Conservation (phyloP, 1,284 basidiomycete species). For the Pyrrhoderma lamaoense region DNA sequence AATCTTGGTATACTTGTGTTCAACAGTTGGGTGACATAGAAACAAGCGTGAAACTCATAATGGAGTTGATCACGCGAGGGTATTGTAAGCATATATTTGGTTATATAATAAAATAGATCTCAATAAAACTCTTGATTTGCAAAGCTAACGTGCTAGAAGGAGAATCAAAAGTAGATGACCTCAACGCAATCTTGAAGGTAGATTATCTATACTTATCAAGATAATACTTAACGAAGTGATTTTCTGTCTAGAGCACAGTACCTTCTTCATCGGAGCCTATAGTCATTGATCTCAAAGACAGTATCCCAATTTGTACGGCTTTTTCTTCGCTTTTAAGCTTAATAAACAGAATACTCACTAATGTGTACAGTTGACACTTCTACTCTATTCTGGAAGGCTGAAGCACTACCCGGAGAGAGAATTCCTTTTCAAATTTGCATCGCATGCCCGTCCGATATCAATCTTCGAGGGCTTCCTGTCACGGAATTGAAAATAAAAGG, state of each 20-base stretch:
- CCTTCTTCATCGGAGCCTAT: slow-evolving; percentile 52
- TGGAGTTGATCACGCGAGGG: slow-evolving; percentile 71
- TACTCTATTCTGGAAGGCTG: slow-evolving; percentile 62
- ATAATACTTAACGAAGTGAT: not conserved
- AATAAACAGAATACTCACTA: too few species aligned
- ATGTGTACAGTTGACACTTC: slow-evolving; percentile 52
- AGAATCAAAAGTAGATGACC: slow-evolving; percentile 50
- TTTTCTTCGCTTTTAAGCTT: too few species aligned
- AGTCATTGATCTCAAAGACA: slow-evolving; percentile 55
- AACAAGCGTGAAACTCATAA: slow-evolving; percentile 58
- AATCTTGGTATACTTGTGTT: slow-evolving; percentile 75
- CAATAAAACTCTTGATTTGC: slow-evolving; percentile 2
- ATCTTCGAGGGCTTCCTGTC: slow-evolving; percentile 52
- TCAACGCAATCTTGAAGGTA: slow-evolving; percentile 65
- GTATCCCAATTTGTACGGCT: slow-evolving; percentile 54
- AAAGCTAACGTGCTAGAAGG: slow-evolving; percentile 24
- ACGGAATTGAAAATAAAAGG: slow-evolving; percentile 39
- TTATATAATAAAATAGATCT: not conserved
- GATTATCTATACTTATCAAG: slow-evolving; percentile 6
- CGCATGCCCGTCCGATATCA: slow-evolving; percentile 37
- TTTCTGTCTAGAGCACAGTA: slow-evolving; percentile 49
- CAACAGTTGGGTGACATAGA: slow-evolving; percentile 70
- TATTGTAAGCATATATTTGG: slow-evolving; percentile 1
- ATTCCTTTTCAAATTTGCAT: slow-evolving; percentile 69
- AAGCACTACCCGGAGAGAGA: slow-evolving; percentile 51